Evolutionary conservation across 192 early-diverging fungal species (phyloP).

Genomic region (Lunasporangiospora selenospora): DNA sequence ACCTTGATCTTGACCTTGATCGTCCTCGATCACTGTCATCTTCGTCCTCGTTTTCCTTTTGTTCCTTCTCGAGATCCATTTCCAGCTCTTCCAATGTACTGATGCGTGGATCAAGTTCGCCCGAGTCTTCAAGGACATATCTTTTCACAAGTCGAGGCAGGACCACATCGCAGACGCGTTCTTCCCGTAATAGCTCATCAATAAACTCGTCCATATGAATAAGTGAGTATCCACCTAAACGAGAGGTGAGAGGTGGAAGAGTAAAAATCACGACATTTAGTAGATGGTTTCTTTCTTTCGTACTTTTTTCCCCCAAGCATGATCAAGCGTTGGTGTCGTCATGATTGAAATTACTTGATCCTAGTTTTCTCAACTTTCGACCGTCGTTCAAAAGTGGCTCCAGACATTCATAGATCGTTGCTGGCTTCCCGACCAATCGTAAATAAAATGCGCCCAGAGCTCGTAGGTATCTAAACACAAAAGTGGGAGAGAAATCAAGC

Average conservation of each 20-base stretch:
- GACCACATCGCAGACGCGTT: constrained; percentile 88
- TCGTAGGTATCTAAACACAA: constrained; percentile 69
- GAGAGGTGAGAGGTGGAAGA: background rate
- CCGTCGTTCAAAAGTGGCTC: constrained; percentile 89
- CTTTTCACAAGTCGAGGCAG: constrained; percentile 85
- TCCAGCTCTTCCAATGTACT: constrained; percentile 75
- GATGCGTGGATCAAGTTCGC: constrained; percentile 79
- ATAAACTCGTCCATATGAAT: constrained; percentile 93
- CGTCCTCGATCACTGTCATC: constrained; percentile 6
- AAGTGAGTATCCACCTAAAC: constrained; percentile 41
- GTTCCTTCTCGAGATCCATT: constrained; percentile 42
- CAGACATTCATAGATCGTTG: constrained; percentile 84
- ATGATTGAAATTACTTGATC: constrained; percentile 44
- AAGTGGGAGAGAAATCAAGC: background rate
- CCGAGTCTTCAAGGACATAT: constrained; percentile 82
- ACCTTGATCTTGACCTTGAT: constrained; percentile 10
- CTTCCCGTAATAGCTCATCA: constrained; percentile 80
- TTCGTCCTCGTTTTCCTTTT: constrained; percentile 16
- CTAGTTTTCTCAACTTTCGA: constrained; percentile 77
- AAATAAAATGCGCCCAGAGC: constrained; percentile 92
- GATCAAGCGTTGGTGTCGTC: too few relatives aligned
- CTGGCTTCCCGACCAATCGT: constrained; percentile 76
- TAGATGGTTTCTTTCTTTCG: background rate
- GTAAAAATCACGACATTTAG: background rate
- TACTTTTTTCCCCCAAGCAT: too few relatives aligned